A percentile compares a stretch with the other conserved stretches of the same genome.
Conservation (phyloP, 805 yeast genomes). For the Teunomyces pallodes region DNA sequence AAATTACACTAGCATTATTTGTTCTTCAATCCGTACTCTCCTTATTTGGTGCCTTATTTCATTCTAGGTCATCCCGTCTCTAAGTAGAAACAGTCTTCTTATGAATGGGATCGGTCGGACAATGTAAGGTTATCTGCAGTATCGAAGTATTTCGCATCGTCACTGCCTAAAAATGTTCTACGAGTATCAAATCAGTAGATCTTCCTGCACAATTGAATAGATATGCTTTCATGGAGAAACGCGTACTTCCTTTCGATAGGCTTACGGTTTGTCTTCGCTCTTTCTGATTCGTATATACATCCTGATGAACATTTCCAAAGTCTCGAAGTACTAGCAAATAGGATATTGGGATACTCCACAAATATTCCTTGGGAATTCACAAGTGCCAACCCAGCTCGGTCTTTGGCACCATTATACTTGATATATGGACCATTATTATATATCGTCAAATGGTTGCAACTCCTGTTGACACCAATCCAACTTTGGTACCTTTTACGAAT, state of each 20-base stretch:
- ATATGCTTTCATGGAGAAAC: slow-evolving; percentile 40
- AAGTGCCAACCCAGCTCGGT: slow-evolving; percentile 57
- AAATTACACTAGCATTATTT: too few species aligned
- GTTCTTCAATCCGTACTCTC: too few species aligned
- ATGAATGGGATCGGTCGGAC: too few species aligned
- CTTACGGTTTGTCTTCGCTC: slow-evolving; percentile 53
- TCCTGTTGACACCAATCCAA: slow-evolving; percentile 45
- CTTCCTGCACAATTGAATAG: slow-evolving; percentile 1
- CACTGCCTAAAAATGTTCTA: neutral
- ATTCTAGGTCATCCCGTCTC: too few species aligned
- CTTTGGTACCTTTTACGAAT: slow-evolving; percentile 56
- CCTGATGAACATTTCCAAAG: slow-evolving; percentile 97
- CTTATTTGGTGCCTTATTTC: too few species aligned
- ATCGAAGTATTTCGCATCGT: neutral
- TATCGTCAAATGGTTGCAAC: slow-evolving; percentile 26
- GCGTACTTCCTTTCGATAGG: slow-evolving; percentile 45
- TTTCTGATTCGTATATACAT: slow-evolving; percentile 82
- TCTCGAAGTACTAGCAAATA: slow-evolving; percentile 65
- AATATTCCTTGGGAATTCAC: slow-evolving; percentile 83
- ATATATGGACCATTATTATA: slow-evolving; percentile 65
- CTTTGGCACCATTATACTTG: slow-evolving; percentile 64
- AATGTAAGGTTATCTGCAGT: neutral
- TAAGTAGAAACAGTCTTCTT: too few species aligned
- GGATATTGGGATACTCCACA: slow-evolving; percentile 43
- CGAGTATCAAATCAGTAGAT: neutral